Percentiles rank a stretch among this genome's conserved stretches.
Evolutionary conservation across 1,284 basidiomycete genomes (phyloP).

Genomic region (Athelia sp.): DNA sequence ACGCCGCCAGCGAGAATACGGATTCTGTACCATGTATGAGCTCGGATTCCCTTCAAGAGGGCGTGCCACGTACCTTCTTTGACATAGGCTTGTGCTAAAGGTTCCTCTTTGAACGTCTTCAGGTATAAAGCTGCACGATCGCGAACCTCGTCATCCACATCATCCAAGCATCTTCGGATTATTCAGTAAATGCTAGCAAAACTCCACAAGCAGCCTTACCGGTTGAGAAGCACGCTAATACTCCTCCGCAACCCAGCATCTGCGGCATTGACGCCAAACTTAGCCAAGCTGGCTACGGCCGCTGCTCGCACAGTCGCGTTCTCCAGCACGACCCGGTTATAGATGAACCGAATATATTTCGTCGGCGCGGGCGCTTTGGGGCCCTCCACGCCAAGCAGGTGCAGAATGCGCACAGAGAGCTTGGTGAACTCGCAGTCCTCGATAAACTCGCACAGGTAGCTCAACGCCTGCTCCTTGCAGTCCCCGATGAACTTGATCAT

Average conservation of each 20-base stretch:
- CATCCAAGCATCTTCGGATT: slow-evolving; percentile 81
- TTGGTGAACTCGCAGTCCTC: slow-evolving; percentile 99
- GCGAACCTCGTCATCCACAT: slow-evolving; percentile 98
- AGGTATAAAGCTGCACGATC: slow-evolving; percentile 96
- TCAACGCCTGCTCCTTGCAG: slow-evolving; percentile 94
- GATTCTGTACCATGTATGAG: slow-evolving; percentile 56
- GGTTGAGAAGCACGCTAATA: slow-evolving; percentile 79
- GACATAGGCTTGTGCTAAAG: slow-evolving; percentile 81
- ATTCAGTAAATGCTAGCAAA: not conserved
- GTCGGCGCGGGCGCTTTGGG: slow-evolving; percentile 94
- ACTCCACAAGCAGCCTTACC: slow-evolving; percentile 39
- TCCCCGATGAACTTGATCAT: slow-evolving; percentile 99
- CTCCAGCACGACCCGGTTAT: slow-evolving; percentile 98
- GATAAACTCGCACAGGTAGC: slow-evolving; percentile 99
- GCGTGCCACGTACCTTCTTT: slow-evolving; percentile 69
- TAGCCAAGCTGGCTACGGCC: slow-evolving; percentile 91
- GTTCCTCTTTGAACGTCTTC: slow-evolving; percentile 76
- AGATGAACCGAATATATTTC: slow-evolving; percentile 99
- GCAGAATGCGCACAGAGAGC: slow-evolving; percentile 93
- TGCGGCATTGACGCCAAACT: slow-evolving; percentile 89
- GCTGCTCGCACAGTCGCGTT: slow-evolving; percentile 98
- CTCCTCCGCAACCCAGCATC: slow-evolving; percentile 82
- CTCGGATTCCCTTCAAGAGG: not conserved
- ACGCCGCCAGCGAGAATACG: slow-evolving; percentile 81
- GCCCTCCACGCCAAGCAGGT: slow-evolving; percentile 93